Evolutionary conservation across 2,329 filamentous ascomycete species (phyloP), one percentile per base, ranked within the genome.

Genomic region (Sordariomycetes sp.): DNA sequence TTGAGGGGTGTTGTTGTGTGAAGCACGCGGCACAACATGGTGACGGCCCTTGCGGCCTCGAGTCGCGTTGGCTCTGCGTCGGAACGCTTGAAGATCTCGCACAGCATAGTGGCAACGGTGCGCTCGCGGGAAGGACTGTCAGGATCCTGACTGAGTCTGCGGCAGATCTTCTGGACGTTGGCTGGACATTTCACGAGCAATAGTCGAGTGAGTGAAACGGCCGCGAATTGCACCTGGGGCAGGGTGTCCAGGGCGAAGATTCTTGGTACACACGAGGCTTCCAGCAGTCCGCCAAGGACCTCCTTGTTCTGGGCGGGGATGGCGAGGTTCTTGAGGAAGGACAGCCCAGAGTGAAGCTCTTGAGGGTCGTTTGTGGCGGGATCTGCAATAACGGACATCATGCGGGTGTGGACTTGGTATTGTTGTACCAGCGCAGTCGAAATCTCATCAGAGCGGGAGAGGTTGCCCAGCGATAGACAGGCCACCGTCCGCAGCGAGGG

Each of bases 311-410:
- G 48, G 0, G 54, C 37, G 0, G 75, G 72, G 33, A 81, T 73
- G 18, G 75, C 71, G 8, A 81, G 66, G 48, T 81, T 81, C 51
- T 78, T 79, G 39, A 79, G 65, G 45, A 79, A 78, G 7, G 72
- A 69, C 14, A 81, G 58, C 3, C 63, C 57, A 2, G 72, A 64
- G 46, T 79, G 75, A 1, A 75, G 58, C 12, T 76, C 64, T 40
- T 77, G 71, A 1, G 64, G 50, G 39, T 70, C 62, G 7, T 45
- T 50, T 26, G 66, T 48, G 8, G 53, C 43, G 1, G 57, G 45
- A 18, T 67, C 51, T 8, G 58, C 48, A 15, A 79, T 54, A 12
- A 73, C 50, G 2, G 48, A 36, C 30, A 67, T 48, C 3, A 80
- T 55, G 1, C 66, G 62, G 7, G 62, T 46, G 37, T 65, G 60